Evolutionary conservation across 2,329 filamentous ascomycete genomes (phyloP).

Genomic region (Trichoderma arundinaceum): DNA sequence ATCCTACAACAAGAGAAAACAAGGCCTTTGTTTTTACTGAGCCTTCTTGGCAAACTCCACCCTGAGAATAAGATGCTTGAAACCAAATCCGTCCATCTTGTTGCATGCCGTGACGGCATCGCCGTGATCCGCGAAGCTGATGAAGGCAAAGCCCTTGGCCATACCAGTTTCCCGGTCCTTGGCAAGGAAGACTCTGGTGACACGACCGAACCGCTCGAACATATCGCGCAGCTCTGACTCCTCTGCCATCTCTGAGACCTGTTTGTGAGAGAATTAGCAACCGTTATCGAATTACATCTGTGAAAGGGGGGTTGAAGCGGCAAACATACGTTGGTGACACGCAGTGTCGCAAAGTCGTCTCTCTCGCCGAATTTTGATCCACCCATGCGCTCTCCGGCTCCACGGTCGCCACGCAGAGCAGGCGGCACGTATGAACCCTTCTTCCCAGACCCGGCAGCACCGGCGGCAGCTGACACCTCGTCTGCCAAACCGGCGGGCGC

Average conservation of each 20-base stretch:
- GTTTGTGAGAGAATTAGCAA: conserved; percentile 31
- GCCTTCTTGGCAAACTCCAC: conserved; percentile 88
- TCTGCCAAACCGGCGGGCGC: conserved; percentile 61
- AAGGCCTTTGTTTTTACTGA: conserved; percentile 40
- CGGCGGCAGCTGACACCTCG: conserved; percentile 50
- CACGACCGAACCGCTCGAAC: conserved; percentile 96
- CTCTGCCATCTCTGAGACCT: conserved; percentile 97
- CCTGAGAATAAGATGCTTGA: conserved; percentile 83
- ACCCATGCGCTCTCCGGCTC: conserved; percentile 78
- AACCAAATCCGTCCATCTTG: conserved; percentile 97
- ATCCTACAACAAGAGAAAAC: conserved; percentile 42
- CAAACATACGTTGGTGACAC: conserved; percentile 85
- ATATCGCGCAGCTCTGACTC: conserved; percentile 94
- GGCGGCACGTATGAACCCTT: conserved; percentile 92
- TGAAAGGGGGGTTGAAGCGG: not conserved
- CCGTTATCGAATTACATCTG: not conserved
- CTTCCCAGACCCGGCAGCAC: conserved; percentile 64
- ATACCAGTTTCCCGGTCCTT: conserved; percentile 96
- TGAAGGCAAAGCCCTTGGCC: conserved; percentile 98
- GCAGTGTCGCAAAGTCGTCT: conserved; percentile 93
- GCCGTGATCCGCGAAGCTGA: conserved; percentile 88
- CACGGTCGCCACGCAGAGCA: conserved; percentile 76
- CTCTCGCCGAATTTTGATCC: conserved; percentile 86
- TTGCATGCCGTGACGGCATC: conserved; percentile 92
- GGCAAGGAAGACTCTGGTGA: conserved; percentile 95